Base-by-base conservation (phyloP, 768 basidiomycete genomes). In the Chalciporus sphaerocephalus region DNA sequence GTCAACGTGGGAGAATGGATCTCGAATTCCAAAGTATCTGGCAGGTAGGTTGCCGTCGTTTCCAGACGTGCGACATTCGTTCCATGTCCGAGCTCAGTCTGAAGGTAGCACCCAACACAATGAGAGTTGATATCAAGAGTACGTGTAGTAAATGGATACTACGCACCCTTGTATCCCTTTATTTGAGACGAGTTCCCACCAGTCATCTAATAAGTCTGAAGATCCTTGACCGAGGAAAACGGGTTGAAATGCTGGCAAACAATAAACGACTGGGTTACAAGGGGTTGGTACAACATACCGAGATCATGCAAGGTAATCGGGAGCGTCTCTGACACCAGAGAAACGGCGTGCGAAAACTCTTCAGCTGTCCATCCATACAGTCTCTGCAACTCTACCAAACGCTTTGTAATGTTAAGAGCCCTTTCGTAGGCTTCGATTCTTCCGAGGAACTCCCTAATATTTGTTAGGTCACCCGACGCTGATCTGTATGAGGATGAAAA, bases 21-120 rank as follows among this genome's bases (percentile, higher is more conserved):
- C 33, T 86, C 83, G 52, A 90, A 89, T 58, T 86, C 81, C 42
- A 74, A 62, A 0, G 78, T 75, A 23, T 78, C 75, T 0, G 79
- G 80, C n/a, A 84, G 65, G 62, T 80, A 90, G 0, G 83, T 87
- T 4, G 85, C 85, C 0, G 84, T 89, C 0, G 87, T 90, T 60
- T 90, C 87, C 17, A 90, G 69, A 2, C 70, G 63, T 2, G 72
- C 63, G 3, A 91, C 83, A 54, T 87, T 86, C 1, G 81, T 80
- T 15, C 88, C 88, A 48, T 91, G 88, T 1, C 78, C 87, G 5
- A 89, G 79, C 55, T 90, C 87, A 0, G 87, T 89, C 57, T 90
- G 85, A 23, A 86, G 66, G 62, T 87, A 87, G 48, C 81, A 84
- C 2, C 83, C 70, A n/a, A 18, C 10, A 35, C 3, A 32, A 30